Percentiles rank a stretch among this genome's conserved stretches.
These are phyloP conservation scores for Cytospora mali DNA, from an alignment of 2,329 filamentous ascomycete species.

Conservation along the genomic window DNA sequence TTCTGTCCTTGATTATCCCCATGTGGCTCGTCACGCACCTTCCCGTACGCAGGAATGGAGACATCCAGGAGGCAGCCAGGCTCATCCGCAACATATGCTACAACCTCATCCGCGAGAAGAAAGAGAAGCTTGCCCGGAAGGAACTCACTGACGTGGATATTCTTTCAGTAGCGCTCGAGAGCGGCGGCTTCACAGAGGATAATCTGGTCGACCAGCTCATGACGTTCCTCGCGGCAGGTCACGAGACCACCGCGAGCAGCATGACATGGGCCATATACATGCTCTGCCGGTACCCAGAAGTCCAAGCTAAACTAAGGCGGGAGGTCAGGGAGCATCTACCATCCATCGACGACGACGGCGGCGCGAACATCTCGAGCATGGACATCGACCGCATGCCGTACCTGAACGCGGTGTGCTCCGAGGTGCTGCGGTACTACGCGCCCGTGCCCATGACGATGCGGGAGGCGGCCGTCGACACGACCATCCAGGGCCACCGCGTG, in stretches of 20 bases:
- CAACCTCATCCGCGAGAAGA: constrained; percentile 72
- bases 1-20: constrained; percentile 66
- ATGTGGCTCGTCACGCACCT: constrained; percentile 62
- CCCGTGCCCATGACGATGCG: constrained; percentile 74
- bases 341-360: constrained; percentile 39
- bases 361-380: constrained; percentile 47
- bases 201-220: constrained; percentile 87
- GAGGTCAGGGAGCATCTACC: constrained; percentile 69
- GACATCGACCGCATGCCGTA: constrained; percentile 77
- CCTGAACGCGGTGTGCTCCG: constrained; percentile 76
- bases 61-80: constrained; percentile 57
- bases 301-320: constrained; percentile 67
- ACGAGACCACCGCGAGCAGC: constrained; percentile 77
- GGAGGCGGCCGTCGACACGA: constrained; percentile 64
- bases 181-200: constrained; percentile 74
- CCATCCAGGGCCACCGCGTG: constrained; percentile 64
- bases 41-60: constrained; percentile 72
- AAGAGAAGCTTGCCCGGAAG: constrained; percentile 51
- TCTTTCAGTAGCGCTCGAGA: constrained; percentile 76
- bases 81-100: constrained; percentile 68
- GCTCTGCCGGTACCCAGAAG: constrained; percentile 65
- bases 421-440: constrained; percentile 72
- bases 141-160: constrained; percentile 68
- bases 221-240: constrained; percentile 83
- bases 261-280: constrained; percentile 77